phyloP scores from a whole-genome alignment of 306 rosid species.

The Begonia peltatifolia region DNA sequence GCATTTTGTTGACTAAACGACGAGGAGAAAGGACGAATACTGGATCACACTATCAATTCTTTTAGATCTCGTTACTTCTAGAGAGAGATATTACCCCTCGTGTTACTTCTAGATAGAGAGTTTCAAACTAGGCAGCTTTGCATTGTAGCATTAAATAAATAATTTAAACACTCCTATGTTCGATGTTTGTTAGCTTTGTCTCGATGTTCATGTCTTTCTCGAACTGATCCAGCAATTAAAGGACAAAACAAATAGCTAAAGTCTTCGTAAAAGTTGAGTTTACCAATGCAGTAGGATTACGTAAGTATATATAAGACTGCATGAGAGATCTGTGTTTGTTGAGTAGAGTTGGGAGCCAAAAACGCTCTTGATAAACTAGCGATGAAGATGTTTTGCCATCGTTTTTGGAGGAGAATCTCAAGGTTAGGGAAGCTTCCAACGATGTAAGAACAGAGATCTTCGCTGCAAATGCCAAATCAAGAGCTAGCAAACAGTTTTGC shows the following conservation, averaged over 20 bases:
- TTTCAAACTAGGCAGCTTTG: background rate
- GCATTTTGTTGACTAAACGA: too few species aligned
- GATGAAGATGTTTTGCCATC: background rate
- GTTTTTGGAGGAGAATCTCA: constrained; percentile 27
- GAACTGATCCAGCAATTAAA: constrained; percentile 33
- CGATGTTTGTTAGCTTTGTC: constrained; percentile 27
- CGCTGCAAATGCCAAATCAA: constrained; percentile 39
- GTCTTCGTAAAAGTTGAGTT: constrained; percentile 11
- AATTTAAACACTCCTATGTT: background rate
- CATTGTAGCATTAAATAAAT: background rate
- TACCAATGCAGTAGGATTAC: background rate
- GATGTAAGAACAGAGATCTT: constrained; percentile 22
- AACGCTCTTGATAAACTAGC: background rate
- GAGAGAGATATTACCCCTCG: background rate
- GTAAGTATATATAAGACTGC: too few species aligned
- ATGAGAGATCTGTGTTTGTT: too few species aligned
- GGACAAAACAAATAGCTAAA: constrained; percentile 34
- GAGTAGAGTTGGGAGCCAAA: background rate
- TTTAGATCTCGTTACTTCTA: background rate
- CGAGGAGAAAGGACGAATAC: too few species aligned
- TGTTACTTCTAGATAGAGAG: background rate
- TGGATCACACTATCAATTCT: background rate
- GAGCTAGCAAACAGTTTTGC: constrained; percentile 36
- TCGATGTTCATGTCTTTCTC: constrained; percentile 38
- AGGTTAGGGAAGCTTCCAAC: constrained; percentile 60